phyloP scores from a whole-genome alignment of 2,329 filamentous ascomycete species.

The Pseudogymnoascus sp. region DNA sequence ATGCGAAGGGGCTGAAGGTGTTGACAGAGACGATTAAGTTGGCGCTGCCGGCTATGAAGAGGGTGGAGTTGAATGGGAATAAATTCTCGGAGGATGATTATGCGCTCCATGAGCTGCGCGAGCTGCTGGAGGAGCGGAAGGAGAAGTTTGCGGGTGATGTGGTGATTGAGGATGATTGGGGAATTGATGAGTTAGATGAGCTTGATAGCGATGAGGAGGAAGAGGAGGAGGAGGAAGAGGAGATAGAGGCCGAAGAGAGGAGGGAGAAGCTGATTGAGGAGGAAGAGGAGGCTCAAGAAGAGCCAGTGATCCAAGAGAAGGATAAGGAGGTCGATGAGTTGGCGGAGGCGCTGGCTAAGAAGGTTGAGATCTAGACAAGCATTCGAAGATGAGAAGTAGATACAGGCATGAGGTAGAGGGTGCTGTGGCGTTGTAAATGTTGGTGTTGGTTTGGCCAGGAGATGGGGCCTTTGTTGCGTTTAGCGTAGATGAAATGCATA shows the following conservation, averaged over 20 bases:
- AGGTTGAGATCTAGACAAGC: conserved; percentile 8
- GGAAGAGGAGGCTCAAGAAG: conserved; percentile 63
- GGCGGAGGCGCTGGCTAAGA: conserved; percentile 68
- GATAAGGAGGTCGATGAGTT: conserved; percentile 76
- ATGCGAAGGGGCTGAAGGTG: conserved; percentile 62
- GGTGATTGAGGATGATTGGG: conserved; percentile 73
- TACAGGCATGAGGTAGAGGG: neutral
- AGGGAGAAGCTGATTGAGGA: conserved; percentile 63
- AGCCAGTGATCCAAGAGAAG: conserved; percentile 63
- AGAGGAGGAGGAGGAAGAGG: conserved; percentile 58
- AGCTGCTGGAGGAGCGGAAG: conserved; percentile 69
- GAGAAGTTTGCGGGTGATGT: conserved; percentile 60
- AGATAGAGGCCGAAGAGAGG: conserved; percentile 51
- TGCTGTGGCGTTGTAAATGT: conserved; percentile 6
- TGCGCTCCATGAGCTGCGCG: conserved; percentile 59
- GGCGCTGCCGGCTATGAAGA: conserved; percentile 66
- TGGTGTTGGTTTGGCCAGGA: neutral
- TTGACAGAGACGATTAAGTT: conserved; percentile 62
- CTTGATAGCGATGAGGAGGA: conserved; percentile 62
- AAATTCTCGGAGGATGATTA: conserved; percentile 83
- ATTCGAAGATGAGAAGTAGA: neutral
- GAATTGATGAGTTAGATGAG: conserved; percentile 72
- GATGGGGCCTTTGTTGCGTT: conserved; percentile 7
- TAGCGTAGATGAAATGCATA: conserved; percentile 9
- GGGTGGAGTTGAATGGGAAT: conserved; percentile 93